Evolutionary conservation across 805 yeast species (phyloP), one percentile per base, ranked within the genome.

Genomic region (Candida namnaoensis): DNA sequence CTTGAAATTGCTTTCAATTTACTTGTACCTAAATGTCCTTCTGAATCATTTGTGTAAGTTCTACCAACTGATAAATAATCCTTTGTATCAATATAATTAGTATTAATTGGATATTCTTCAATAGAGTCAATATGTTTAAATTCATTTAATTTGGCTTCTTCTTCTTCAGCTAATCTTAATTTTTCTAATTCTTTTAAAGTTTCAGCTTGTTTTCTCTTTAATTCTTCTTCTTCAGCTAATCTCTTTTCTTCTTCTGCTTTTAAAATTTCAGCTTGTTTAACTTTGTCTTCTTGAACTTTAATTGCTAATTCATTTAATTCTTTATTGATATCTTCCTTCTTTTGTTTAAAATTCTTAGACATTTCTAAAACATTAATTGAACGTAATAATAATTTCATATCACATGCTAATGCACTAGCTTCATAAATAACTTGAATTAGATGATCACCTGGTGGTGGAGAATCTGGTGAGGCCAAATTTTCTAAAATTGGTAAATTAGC

Each of bases 371-470:
- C 77, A 52, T 79, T 78, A 44, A 69, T 57, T 0, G 80, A 70
- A 41, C 84, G 62, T 38, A 79, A 52, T 69, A 82, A 70, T 44
- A 84, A 58, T 50, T 80, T 78, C 61, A 78, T 65, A 52, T 84
- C 91, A 45, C 79, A 73, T 0, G 76, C 76, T 36, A 80, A 56
- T 0, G 79, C 74, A 1, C 82, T 79, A 5, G 76, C 63, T 47
- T 84, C 86, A 50, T 74, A 76, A 36, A 83, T 72, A 37, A 77
- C 56, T 44, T 79, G 81, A 35, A 84, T 66, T 6, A 78, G 64
- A 36, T 64, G 60, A 44, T 75, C 80, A 12, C 73, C 65, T 5
- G 88, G 80, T 12, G 76, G 68, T 3, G 76, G 71, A 0, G 82
- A 65, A 40, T 69, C 64, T 2, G 81, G 75, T 0, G 78, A 69